Evolutionary conservation across 805 yeast genomes (phyloP), one percentile per base, ranked within the genome.

Genomic region (Zygoascus tannicola): DNA sequence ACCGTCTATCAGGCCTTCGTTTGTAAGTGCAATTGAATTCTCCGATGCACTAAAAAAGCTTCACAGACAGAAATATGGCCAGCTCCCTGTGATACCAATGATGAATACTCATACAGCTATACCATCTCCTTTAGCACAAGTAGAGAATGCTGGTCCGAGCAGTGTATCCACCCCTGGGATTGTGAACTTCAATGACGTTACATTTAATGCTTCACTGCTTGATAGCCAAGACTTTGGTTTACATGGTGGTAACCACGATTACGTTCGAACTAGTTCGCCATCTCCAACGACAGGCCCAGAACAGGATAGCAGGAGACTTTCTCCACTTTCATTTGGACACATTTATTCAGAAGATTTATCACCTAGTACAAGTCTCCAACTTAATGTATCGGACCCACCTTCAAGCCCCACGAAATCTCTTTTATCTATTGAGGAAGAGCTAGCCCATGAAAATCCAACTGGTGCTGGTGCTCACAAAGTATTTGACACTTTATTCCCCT

Each of bases 21-120:
- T 70, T 8, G 50, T 62, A 23, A 63, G 67, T 30, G 73, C 74
- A 1, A 45, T 67, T 5, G 66, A 64, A 38, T 55, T 69, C 33
- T 57, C 60, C 43, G 54, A 54, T 26, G 51, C 59, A 1, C 16
- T 32, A 15, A 43, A 33, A 41, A 34, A 26, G 16, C 33, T 44
- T 5, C 18, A 28, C 7, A 35, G 41, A 32, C 18, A 23, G 4
- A n/a, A 35, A 23, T 7, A 33, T 12, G 12, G 30, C 30, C 10
- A 12, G 12, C 30, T 8, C 12, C 30, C 30, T 12, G 30, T 12
- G 30, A 26, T 26, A 12, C 30, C 30, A 26, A 26, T 26, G 30
- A 26, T 12, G 7, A 26, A 7, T 12, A 26, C 30, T 8, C 7
- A 26, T 12, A 26, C 30, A 26, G 30, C 30, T 26, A 12, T 26